Evolutionary conservation across 2,329 filamentous ascomycete species (phyloP).

Genomic region (Fusarium nisikadoi): DNA sequence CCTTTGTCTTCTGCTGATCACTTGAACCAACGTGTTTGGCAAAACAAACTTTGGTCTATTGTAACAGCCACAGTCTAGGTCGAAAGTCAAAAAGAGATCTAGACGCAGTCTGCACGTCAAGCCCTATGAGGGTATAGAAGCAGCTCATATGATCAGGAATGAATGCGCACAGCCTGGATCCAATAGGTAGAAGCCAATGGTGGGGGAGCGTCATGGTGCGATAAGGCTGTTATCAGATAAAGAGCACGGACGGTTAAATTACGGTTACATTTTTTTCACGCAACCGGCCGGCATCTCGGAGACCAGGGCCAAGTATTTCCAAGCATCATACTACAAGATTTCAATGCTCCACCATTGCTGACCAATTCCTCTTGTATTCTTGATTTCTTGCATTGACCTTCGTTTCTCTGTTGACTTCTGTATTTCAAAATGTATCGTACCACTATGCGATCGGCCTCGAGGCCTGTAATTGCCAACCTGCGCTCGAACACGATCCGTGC

Average conservation of each 20-base stretch:
- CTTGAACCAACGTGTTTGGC: conserved; percentile 3
- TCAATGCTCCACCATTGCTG: conserved; percentile 36
- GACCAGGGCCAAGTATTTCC: conserved; percentile 14
- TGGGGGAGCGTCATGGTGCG: conserved; percentile 32
- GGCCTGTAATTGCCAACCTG: conserved; percentile 55
- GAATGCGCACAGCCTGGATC: conserved; percentile 14
- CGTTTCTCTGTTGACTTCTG: neutral
- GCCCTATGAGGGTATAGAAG: neutral
- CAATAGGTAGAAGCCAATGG: neutral
- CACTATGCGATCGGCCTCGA: conserved; percentile 60
- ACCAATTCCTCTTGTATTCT: conserved; percentile 37
- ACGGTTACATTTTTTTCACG: conserved; percentile 35
- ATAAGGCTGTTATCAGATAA: conserved; percentile 36
- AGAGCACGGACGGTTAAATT: conserved; percentile 32
- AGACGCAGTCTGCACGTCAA: neutral
- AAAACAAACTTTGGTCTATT: conserved; percentile 22
- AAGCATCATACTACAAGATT: conserved; percentile 28
- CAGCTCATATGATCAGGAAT: conserved; percentile 17
- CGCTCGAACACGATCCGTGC: conserved; percentile 53
- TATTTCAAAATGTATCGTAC: conserved; percentile 61
- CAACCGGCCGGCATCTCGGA: conserved; percentile 18
- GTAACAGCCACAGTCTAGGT: conserved; percentile 12
- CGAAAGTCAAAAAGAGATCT: conserved; percentile 14
- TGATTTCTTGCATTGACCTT: conserved; percentile 11
- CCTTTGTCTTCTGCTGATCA: neutral